These are phyloP conservation scores for Leccinum huronense DNA, from an alignment of 1,284 basidiomycete genomes.

Conservation along the genomic window DNA sequence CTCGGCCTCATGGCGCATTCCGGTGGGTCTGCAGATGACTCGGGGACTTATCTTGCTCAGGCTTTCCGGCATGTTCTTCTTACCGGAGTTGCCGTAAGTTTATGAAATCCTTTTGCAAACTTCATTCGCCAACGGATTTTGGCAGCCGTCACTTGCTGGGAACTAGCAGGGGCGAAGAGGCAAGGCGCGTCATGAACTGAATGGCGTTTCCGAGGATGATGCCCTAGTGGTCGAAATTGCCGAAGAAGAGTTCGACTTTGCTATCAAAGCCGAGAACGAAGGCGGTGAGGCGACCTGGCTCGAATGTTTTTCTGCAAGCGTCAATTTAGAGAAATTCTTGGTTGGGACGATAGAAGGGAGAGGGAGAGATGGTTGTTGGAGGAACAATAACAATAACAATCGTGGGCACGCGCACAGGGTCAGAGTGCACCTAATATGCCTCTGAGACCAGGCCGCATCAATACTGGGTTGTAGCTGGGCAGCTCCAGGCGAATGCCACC, in stretches of 20 bases:
- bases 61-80: conserved; percentile 66
- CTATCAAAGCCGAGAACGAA: conserved; percentile 67
- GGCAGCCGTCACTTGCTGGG: conserved; percentile 61
- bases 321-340: conserved; percentile 89
- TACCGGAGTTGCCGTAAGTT: conserved; percentile 76
- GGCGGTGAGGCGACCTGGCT: conserved; percentile 77
- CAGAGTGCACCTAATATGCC: conserved; percentile 44
- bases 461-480: conserved; percentile 65
- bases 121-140: background rate
- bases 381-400: conserved; percentile 44
- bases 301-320: conserved; percentile 68
- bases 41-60: conserved; percentile 60
- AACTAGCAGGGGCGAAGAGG: conserved; percentile 50
- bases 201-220: conserved; percentile 50
- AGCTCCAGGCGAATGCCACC: conserved; percentile 88
- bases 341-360: conserved; percentile 76
- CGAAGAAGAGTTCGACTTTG: conserved; percentile 61
- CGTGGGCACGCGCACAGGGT: conserved; percentile 44
- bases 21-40: conserved; percentile 64
- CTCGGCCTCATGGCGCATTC: conserved; percentile 71
- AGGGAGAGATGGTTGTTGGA: conserved; percentile 47
- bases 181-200: conserved; percentile 63
- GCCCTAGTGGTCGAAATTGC: conserved; percentile 38
- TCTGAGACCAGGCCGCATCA: conserved; percentile 51
- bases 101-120: background rate